Conservation (phyloP, 805 yeast genomes). For the Pichia exigua region DNA sequence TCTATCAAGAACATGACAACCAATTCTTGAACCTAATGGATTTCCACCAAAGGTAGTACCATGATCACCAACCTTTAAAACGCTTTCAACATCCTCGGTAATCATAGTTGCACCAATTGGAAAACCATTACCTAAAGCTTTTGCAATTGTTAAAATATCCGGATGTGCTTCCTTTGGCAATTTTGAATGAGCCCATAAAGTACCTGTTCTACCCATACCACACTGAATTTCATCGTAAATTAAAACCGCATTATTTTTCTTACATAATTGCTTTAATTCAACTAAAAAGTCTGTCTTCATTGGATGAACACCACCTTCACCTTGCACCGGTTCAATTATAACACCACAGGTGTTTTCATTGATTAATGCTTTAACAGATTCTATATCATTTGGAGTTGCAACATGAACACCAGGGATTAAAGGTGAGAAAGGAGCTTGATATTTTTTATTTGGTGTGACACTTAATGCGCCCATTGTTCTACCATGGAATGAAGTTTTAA, state of each 20-base stretch:
- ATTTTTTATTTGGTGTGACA: slow-evolving; percentile 88
- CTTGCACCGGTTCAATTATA: slow-evolving; percentile 95
- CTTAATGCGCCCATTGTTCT: slow-evolving; percentile 90
- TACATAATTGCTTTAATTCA: slow-evolving; percentile 60
- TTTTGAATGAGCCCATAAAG: slow-evolving; percentile 83
- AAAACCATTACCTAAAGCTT: slow-evolving; percentile 93
- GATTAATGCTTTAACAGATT: slow-evolving; percentile 48
- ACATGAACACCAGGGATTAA: slow-evolving; percentile 81
- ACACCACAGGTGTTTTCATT: slow-evolving; percentile 76
- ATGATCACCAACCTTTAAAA: slow-evolving; percentile 84
- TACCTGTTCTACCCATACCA: slow-evolving; percentile 90
- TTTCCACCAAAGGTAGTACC: slow-evolving; percentile 98
- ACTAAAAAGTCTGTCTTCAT: slow-evolving; percentile 56
- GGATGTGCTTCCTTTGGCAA: slow-evolving; percentile 82
- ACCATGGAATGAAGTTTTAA: slow-evolving; percentile 89
- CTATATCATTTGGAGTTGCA: slow-evolving; percentile 55
- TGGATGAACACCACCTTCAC: slow-evolving; percentile 90
- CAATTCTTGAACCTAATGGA: slow-evolving; percentile 83
- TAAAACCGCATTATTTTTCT: slow-evolving; percentile 60
- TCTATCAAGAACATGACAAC: slow-evolving; percentile 62
- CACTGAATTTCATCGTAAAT: slow-evolving; percentile 96
- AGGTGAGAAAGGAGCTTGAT: slow-evolving; percentile 86
- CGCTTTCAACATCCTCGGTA: slow-evolving; percentile 66
- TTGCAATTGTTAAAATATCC: slow-evolving; percentile 89
- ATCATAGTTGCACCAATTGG: slow-evolving; percentile 94